phyloP scores from a whole-genome alignment of 768 basidiomycete species.

The Mycena polygramma region DNA sequence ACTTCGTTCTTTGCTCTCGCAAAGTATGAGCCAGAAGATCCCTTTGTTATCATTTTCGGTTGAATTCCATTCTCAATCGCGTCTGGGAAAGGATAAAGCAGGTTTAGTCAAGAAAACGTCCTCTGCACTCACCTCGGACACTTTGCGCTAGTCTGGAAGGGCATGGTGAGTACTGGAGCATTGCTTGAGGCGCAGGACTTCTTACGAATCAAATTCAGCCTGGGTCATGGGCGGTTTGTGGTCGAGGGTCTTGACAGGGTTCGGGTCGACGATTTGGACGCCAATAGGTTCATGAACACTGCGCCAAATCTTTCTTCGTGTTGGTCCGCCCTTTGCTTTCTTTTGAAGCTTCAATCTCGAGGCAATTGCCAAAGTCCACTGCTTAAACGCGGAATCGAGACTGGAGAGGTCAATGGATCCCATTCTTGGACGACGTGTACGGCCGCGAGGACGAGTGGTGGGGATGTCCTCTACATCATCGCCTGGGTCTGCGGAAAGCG shows the following conservation, averaged over 20 bases:
- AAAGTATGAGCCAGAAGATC: slow-evolving; percentile 93
- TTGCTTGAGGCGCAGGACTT: background rate
- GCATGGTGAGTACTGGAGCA: background rate
- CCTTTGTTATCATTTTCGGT: slow-evolving; percentile 92
- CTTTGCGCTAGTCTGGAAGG: slow-evolving; percentile 32
- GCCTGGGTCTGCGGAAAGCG: slow-evolving; percentile 54
- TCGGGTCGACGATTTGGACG: slow-evolving; percentile 21
- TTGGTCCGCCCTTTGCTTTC: slow-evolving; percentile 72
- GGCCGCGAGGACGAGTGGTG: slow-evolving; percentile 49
- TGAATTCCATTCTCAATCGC: slow-evolving; percentile 86
- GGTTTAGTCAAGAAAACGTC: slow-evolving; percentile 59
- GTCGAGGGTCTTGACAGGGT: slow-evolving; percentile 84
- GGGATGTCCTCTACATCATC: slow-evolving; percentile 49
- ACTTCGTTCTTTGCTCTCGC: slow-evolving; percentile 82
- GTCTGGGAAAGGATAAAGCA: slow-evolving; percentile 47
- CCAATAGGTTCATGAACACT: slow-evolving; percentile 77
- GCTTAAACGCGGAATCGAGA: slow-evolving; percentile 87
- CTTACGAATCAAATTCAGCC: slow-evolving; percentile 78
- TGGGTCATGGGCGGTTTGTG: slow-evolving; percentile 83
- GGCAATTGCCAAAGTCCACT: slow-evolving; percentile 92
- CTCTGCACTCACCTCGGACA: slow-evolving; percentile 60
- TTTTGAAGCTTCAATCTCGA: slow-evolving; percentile 88
- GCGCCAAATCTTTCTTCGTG: slow-evolving; percentile 80
- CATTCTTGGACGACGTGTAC: slow-evolving; percentile 63
- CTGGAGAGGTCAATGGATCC: slow-evolving; percentile 79